Percentiles rank a stretch among this genome's conserved stretches.
These are phyloP conservation scores for Coemansia sp. DNA, from an alignment of 192 early-diverging fungal species.

Conservation along the genomic window DNA sequence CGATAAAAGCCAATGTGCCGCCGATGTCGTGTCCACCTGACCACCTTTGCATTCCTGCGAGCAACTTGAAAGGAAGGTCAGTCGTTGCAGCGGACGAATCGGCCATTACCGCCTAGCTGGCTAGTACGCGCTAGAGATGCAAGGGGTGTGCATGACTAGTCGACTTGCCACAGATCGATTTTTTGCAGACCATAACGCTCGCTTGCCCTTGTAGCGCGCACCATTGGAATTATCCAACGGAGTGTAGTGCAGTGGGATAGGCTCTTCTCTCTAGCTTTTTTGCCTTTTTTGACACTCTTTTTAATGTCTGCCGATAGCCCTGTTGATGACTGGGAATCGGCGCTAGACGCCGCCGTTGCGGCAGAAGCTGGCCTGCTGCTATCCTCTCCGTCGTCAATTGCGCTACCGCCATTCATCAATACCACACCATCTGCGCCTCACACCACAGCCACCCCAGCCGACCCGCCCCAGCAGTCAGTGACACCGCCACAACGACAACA, in stretches of 20 bases:
- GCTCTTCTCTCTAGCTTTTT: not conserved
- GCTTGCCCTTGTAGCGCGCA: not conserved
- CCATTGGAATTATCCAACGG: not conserved
- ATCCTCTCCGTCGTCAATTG: not conserved
- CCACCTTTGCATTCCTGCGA: not conserved
- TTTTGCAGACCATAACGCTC: not conserved
- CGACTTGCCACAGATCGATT: not conserved
- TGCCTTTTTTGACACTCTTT: not conserved
- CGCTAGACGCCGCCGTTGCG: not conserved
- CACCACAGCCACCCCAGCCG: not conserved
- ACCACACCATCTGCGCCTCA: not conserved
- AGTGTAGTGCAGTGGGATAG: not conserved
- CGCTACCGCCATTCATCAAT: constrained; percentile 1
- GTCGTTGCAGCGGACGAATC: not conserved
- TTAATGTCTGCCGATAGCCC: not conserved
- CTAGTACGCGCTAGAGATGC: too few species aligned
- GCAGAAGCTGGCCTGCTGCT: not conserved
- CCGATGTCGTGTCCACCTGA: not conserved
- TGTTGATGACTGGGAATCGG: constrained; percentile 2
- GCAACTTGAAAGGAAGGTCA: not conserved
- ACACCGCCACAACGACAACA: not conserved
- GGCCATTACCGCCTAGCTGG: not conserved
- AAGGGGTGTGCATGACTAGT: not conserved
- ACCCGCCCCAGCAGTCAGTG: not conserved
- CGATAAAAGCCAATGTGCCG: not conserved